Evolutionary conservation across 805 yeast genomes (phyloP).

Genomic region (Sungouiozyma intestinalis): DNA sequence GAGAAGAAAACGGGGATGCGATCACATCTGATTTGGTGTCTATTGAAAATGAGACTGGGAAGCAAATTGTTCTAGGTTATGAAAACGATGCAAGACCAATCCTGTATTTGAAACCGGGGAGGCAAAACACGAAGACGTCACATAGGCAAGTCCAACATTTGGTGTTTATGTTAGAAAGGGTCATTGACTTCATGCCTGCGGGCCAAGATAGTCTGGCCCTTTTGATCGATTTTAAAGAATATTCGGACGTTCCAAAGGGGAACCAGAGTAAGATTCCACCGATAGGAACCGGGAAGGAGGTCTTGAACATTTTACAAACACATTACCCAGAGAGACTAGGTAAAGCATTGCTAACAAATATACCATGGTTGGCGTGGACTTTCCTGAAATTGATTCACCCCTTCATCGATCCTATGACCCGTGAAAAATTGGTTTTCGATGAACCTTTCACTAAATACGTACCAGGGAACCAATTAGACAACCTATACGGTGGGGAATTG

Average conservation of each 20-base stretch:
- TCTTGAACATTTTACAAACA: slow-evolving; percentile 83
- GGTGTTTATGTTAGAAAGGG: slow-evolving; percentile 86
- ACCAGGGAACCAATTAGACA: slow-evolving; percentile 71
- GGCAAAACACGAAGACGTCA: slow-evolving; percentile 88
- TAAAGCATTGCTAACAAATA: slow-evolving; percentile 79
- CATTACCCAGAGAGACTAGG: slow-evolving; percentile 98
- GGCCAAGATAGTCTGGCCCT: slow-evolving; percentile 93
- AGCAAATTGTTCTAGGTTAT: slow-evolving; percentile 82
- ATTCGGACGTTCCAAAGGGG: slow-evolving; percentile 45
- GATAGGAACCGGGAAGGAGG: slow-evolving; percentile 79
- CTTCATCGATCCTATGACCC: slow-evolving; percentile 89
- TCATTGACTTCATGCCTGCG: slow-evolving; percentile 88
- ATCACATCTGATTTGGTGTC: slow-evolving; percentile 46
- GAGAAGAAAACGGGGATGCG: slow-evolving; percentile 36
- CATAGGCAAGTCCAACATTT: slow-evolving; percentile 92
- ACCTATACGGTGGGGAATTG: slow-evolving; percentile 73
- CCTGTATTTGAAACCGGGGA: slow-evolving; percentile 82
- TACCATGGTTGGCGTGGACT: slow-evolving; percentile 91
- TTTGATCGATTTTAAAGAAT: slow-evolving; percentile 82
- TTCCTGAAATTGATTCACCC: slow-evolving; percentile 88
- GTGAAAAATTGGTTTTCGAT: slow-evolving; percentile 86
- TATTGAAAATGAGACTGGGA: slow-evolving; percentile 80
- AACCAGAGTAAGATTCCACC: slow-evolving; percentile 68
- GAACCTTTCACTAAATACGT: slow-evolving; percentile 81
- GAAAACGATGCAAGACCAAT: slow-evolving; percentile 90